Evolutionary conservation across 805 yeast species (phyloP), one percentile per base, ranked within the genome.

Genomic region (Barnettozyma pratensis): DNA sequence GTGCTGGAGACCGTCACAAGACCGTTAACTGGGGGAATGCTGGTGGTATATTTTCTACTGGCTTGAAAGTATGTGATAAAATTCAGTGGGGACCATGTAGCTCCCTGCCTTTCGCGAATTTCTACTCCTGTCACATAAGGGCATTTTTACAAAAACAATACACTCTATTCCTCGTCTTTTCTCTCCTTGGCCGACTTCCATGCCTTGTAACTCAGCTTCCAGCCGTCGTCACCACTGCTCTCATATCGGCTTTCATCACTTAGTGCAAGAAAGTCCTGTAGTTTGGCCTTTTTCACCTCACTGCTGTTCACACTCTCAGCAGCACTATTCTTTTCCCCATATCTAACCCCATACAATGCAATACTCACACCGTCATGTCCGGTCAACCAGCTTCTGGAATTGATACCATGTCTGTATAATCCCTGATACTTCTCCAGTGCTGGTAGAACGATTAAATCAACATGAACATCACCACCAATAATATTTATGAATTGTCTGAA

Each of bases 281-380:
- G 39, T 45, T 53, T 55, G 46, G 66, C 47, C 64, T 61, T 53
- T 54, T 49, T 46, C 36, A 56, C 12, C 3, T 25, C 52, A 4
- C 28, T 19, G 26, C 25, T 32, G 36, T 61, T 61, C 27, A 54
- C 37, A 14, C 48, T 45, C 7, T 60, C 63, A 10, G 55, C 55
- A 5, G 63, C 54, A 35, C 63, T 58, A n/a, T 53, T 51, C 51
- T 57, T 56, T 39, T 60, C 65, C 6, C 65, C 65, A 39, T 67
- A 59, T 14, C 65, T 57, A 11, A 71, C 65, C 7, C 67, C 63
- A 54, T 76, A 78, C 3, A 94, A 70, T 5, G 84, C 81, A 48
- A 75, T 72, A 37, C 96, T 85, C 41, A 82, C 75, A 1, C 99
- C 99, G 60, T 86, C 88, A 62, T 92, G 99, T 6, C 67, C 67